Conservation (phyloP, 805 yeast genomes). For the Metschnikowia lochheadii region DNA sequence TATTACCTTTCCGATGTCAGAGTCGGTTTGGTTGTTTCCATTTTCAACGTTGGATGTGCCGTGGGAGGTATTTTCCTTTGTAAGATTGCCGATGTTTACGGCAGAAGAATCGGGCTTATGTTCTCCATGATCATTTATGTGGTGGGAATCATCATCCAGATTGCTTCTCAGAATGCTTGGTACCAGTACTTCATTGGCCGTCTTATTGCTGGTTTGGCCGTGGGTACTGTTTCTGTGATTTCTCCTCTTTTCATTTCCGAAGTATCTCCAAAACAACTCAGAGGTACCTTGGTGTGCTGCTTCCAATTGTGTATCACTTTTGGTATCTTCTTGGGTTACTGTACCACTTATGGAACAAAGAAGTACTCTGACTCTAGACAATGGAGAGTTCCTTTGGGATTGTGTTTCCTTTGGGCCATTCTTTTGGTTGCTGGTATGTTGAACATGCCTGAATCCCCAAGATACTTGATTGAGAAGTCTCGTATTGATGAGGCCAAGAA, state of each 20-base stretch:
- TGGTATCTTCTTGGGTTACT: slow-evolving; percentile 69
- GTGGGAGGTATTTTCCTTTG: slow-evolving; percentile 62
- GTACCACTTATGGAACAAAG: slow-evolving; percentile 62
- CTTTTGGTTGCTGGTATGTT: slow-evolving; percentile 48
- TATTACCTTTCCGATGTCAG: slow-evolving; percentile 41
- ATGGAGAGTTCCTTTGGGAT: slow-evolving; percentile 65
- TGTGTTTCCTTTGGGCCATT: slow-evolving; percentile 45
- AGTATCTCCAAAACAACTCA: slow-evolving; percentile 61
- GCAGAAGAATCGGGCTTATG: slow-evolving; percentile 57
- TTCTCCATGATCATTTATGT: slow-evolving; percentile 52
- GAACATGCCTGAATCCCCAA: slow-evolving; percentile 66
- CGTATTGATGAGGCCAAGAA: slow-evolving; percentile 49
- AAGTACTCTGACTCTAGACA: slow-evolving; percentile 46
- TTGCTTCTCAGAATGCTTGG: slow-evolving; percentile 51
- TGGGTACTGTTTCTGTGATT: slow-evolving; percentile 67
- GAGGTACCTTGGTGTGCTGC: slow-evolving; percentile 67
- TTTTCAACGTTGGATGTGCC: slow-evolving; percentile 68
- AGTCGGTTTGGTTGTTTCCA: slow-evolving; percentile 48
- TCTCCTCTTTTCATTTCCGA: slow-evolving; percentile 67
- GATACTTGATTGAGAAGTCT: slow-evolving; percentile 51
- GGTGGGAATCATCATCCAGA: slow-evolving; percentile 58
- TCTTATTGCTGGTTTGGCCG: slow-evolving; percentile 59
- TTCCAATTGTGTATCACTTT: slow-evolving; percentile 67
- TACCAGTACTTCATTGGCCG: slow-evolving; percentile 59
- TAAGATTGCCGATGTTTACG: slow-evolving; percentile 53